These are phyloP conservation scores for Thecaphora thlaspeos DNA, from an alignment of 1,284 basidiomycete species.

Conservation along the genomic window DNA sequence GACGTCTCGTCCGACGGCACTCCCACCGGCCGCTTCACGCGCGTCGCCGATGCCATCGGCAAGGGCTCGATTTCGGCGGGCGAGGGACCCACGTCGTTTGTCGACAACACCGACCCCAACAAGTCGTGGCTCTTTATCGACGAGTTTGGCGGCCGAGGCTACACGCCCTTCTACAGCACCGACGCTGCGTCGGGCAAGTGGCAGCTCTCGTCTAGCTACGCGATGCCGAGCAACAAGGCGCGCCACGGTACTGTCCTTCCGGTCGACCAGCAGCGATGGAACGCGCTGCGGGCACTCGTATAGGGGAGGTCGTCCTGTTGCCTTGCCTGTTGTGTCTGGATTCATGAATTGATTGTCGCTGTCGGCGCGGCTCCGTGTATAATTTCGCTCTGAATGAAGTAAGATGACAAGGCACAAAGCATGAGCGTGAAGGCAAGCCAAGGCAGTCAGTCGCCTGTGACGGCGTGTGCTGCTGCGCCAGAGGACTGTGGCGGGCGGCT, in stretches of 20 bases:
- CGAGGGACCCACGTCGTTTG: constrained; percentile 11
- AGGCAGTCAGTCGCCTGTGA: too few species aligned
- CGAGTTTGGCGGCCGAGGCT: constrained; percentile 14
- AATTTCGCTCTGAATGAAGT: too few species aligned
- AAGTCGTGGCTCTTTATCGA: constrained; percentile 17
- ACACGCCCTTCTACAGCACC: constrained; percentile 6
- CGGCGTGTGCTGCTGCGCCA: too few species aligned
- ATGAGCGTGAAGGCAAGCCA: too few species aligned
- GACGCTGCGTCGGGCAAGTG: constrained; percentile 3
- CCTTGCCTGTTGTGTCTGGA: too few species aligned
- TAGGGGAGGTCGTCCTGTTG: too few species aligned
- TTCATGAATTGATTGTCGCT: too few species aligned
- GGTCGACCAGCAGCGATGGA: constrained; percentile 8
- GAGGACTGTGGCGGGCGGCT: too few species aligned
- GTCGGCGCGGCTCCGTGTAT: too few species aligned
- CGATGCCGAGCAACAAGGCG: constrained; percentile 7
- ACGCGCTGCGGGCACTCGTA: constrained; percentile 1
- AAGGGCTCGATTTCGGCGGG: not conserved
- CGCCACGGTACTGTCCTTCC: constrained; percentile 14
- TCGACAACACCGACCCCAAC: constrained; percentile 8
- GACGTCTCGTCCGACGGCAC: constrained; percentile 4
- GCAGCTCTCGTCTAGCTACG: not conserved
- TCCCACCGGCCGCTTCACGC: constrained; percentile 8
- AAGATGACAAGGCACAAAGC: too few species aligned
- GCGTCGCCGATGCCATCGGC: constrained; percentile 11